Conservation (phyloP, 2,329 filamentous ascomycete genomes). For the Alternaria ventricosa region DNA sequence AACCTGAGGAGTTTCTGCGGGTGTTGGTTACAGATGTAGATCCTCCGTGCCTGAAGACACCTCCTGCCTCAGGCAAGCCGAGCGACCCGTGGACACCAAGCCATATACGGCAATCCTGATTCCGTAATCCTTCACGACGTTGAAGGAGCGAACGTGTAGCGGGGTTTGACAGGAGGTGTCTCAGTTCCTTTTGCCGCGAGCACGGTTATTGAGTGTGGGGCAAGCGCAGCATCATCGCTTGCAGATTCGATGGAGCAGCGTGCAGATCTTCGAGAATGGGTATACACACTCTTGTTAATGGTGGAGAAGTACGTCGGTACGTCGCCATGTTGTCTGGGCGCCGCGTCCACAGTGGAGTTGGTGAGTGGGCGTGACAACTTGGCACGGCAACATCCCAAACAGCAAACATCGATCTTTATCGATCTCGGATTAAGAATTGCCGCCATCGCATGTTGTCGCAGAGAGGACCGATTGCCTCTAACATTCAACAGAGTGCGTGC, state of each 20-base stretch:
- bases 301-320: background rate
- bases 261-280: background rate
- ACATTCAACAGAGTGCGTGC: slow-evolving; percentile 9
- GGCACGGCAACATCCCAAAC: background rate
- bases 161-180: slow-evolving; percentile 12
- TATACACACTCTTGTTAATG: background rate
- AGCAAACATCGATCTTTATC: background rate
- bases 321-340: background rate
- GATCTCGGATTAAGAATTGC: background rate
- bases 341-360: slow-evolving; percentile 3
- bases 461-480: background rate
- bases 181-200: slow-evolving; percentile 18
- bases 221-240: slow-evolving; percentile 8
- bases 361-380: background rate
- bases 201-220: slow-evolving; percentile 6
- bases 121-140: slow-evolving; percentile 3
- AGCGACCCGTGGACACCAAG: background rate
- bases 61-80: slow-evolving; percentile 15
- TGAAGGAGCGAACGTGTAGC: slow-evolving; percentile 4
- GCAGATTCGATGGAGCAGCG: background rate
- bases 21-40: slow-evolving; percentile 15
- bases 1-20: slow-evolving; percentile 9
- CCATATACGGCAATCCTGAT: slow-evolving; percentile 6
- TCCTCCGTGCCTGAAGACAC: slow-evolving; percentile 8
- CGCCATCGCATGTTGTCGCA: slow-evolving; percentile 7